Conservation (phyloP, 495 filamentous ascomycete genomes). For the Penicillium mononematosum region DNA sequence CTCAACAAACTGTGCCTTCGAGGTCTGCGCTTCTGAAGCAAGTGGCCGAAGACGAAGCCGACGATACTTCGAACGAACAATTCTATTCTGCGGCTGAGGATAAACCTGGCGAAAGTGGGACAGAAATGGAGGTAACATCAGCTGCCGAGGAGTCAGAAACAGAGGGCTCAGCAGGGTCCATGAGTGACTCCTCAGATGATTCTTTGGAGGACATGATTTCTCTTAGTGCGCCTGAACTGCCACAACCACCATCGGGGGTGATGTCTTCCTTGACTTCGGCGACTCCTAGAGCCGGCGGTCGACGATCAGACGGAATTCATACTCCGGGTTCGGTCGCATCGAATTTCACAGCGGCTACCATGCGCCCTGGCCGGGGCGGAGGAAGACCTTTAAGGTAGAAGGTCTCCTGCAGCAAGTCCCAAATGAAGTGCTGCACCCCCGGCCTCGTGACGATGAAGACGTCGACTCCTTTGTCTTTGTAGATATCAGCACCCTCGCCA, state of each 20-base stretch:
- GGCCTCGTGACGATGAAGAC: conserved; percentile 78
- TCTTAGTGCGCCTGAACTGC: conserved; percentile 72
- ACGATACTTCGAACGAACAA: conserved; percentile 80
- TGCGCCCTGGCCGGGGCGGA: conserved; percentile 57
- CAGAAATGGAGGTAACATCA: conserved; percentile 54
- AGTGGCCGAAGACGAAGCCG: conserved; percentile 66
- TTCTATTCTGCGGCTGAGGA: conserved; percentile 89
- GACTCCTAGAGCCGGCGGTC: conserved; percentile 66
- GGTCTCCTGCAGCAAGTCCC: conserved; percentile 70
- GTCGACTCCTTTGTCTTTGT: conserved; percentile 87
- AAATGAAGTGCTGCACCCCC: conserved; percentile 78
- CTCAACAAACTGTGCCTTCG: conserved; percentile 30
- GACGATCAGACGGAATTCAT: conserved; percentile 63
- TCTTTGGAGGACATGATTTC: conserved; percentile 82
- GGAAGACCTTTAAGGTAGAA: conserved; percentile 73
- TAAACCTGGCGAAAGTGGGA: conserved; percentile 54
- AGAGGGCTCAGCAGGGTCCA: conserved; percentile 49
- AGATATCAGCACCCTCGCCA: conserved; percentile 77
- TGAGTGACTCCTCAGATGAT: conserved; percentile 69
- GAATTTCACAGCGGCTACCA: conserved; percentile 75
- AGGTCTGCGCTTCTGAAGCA: conserved; percentile 50
- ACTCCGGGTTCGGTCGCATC: conserved; percentile 86
- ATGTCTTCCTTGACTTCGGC: conserved; percentile 70
- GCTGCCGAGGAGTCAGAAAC: conserved; percentile 56
- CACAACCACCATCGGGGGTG: conserved; percentile 62